Evolutionary conservation across 148 eudicot species (phyloP).

Genomic region (Dianthus caryophyllus): DNA sequence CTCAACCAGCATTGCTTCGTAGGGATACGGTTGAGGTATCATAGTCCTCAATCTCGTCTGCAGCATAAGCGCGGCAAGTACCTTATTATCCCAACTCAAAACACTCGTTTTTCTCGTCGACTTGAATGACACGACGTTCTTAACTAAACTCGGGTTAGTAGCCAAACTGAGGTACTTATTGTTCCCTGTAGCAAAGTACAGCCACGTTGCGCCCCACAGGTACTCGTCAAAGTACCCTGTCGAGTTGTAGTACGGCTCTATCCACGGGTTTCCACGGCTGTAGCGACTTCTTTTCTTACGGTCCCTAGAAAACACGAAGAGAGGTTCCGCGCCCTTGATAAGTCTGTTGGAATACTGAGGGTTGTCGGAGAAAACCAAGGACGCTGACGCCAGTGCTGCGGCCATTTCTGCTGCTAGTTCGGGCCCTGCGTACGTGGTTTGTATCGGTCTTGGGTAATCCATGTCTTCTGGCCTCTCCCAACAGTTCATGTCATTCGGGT

Average conservation of each 20-base stretch:
- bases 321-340: constrained; percentile 40
- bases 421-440: constrained; percentile 36
- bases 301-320: constrained; percentile 53
- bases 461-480: constrained; percentile 80
- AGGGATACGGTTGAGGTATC: constrained; percentile 49
- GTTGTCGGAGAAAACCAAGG: constrained; percentile 60
- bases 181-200: constrained; percentile 68
- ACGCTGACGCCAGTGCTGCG: constrained; percentile 69
- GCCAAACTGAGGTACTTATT: constrained; percentile 38
- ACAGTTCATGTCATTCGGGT: constrained; percentile 53
- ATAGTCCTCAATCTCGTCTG: constrained; percentile 49
- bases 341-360: constrained; percentile 42
- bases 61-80: constrained; percentile 55
- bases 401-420: constrained; percentile 78
- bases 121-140: constrained; percentile 31
- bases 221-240: constrained; percentile 66
- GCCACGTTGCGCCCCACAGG: constrained; percentile 72
- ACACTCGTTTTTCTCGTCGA: constrained; percentile 37
- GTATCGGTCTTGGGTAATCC: constrained; percentile 53
- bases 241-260: constrained; percentile 64
- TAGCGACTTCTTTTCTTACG: constrained; percentile 29
- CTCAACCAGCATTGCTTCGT: constrained; percentile 36
- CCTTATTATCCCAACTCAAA: constrained; percentile 76
- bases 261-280: constrained; percentile 40
- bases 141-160: constrained; percentile 41